A percentile compares a stretch with the other conserved stretches of the same genome.
Conservation (phyloP, 371 early-diverging fungal genomes). For the Rhizopus sp. region DNA sequence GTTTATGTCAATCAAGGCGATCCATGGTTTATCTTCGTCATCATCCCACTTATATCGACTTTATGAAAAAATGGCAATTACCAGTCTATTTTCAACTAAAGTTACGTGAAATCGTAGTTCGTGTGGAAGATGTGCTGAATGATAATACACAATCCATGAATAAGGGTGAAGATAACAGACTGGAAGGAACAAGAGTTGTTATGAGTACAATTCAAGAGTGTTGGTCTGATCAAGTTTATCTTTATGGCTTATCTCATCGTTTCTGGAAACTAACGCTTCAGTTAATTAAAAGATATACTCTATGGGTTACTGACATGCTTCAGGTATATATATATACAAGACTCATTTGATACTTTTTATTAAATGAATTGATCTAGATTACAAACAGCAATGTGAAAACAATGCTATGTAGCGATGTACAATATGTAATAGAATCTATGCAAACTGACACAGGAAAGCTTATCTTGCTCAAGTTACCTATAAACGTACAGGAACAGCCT, state of each 20-base stretch:
- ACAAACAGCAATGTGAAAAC: not conserved
- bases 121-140: conserved; percentile 47
- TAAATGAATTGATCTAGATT: not conserved
- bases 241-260: conserved; percentile 61
- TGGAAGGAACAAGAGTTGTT: conserved; percentile 56
- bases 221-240: conserved; percentile 70
- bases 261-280: conserved; percentile 82
- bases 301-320: conserved; percentile 37
- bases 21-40: conserved; percentile 59
- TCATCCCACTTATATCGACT: conserved; percentile 64
- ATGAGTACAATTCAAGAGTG: conserved; percentile 58
- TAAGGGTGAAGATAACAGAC: conserved; percentile 9
- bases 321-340: not conserved
- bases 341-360: not conserved
- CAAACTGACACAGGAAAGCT: conserved; percentile 5
- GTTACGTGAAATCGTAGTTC: conserved; percentile 56
- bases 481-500: conserved; percentile 33
- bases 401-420: not conserved
- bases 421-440: not conserved
- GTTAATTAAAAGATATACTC: conserved; percentile 53
- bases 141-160: conserved; percentile 11
- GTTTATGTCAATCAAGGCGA: conserved; percentile 48
- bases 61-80: conserved; percentile 78
- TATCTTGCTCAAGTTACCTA: conserved; percentile 43
- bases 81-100: conserved; percentile 74